phyloP scores from a whole-genome alignment of 257 asterid genomes.

The Orobanche coerulescens region DNA sequence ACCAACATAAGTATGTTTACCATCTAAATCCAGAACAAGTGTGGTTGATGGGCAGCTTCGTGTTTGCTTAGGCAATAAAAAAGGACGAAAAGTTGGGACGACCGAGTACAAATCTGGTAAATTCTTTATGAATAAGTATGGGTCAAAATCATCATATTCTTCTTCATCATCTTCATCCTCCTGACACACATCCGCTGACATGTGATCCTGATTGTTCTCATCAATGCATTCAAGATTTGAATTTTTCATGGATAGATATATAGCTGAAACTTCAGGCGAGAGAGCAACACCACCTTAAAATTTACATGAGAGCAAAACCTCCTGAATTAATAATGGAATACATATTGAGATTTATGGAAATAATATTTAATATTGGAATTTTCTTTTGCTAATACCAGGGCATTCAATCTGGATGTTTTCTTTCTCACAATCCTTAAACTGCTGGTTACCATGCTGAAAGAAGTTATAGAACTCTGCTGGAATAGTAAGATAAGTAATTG shows the following conservation, averaged over 20 bases:
- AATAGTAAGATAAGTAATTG: slow-evolving; percentile 16
- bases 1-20: slow-evolving; percentile 32
- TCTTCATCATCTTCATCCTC: slow-evolving; percentile 61
- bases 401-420: slow-evolving; percentile 43
- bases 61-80: slow-evolving; percentile 79
- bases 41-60: slow-evolving; percentile 95
- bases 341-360: slow-evolving; percentile 4
- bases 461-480: slow-evolving; percentile 46
- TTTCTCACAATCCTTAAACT: slow-evolving; percentile 42
- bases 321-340: slow-evolving; percentile 15
- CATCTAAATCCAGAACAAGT: slow-evolving; percentile 92
- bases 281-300: slow-evolving; percentile 42
- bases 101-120: slow-evolving; percentile 76
- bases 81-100: slow-evolving; percentile 77
- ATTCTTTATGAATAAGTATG: slow-evolving; percentile 80
- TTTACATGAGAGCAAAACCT: slow-evolving; percentile 26
- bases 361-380: background rate
- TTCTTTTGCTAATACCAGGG: slow-evolving; percentile 35
- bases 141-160: slow-evolving; percentile 89
- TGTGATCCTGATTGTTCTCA: slow-evolving; percentile 62
- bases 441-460: slow-evolving; percentile 52
- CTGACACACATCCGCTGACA: slow-evolving; percentile 46
- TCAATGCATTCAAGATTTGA: slow-evolving; percentile 78
- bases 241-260: slow-evolving; percentile 56
- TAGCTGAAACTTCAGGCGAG: slow-evolving; percentile 62